Evolutionary conservation across 768 basidiomycete genomes (phyloP), one percentile per base, ranked within the genome.

Genomic region (Lactifluus rugatus): DNA sequence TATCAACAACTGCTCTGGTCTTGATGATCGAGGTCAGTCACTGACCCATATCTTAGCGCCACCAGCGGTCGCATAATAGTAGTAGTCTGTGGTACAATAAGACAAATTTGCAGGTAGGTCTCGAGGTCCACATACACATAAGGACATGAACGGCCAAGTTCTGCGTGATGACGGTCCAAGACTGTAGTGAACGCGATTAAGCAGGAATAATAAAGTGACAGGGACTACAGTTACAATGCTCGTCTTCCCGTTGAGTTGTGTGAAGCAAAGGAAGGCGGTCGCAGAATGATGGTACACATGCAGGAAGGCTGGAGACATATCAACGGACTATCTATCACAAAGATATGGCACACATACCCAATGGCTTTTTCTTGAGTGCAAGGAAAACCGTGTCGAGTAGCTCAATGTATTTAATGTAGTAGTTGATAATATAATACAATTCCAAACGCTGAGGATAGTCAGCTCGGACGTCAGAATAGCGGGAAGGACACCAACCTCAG

Each of bases 221-320:
- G 14, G 45, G 42, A 49, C 51, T 59, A 2, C 19, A 6, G 36
- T 54, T 36, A 94, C 93, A 52, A 98, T 85, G 66, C 88, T 93
- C 47, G 96, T 98, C 71, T 81, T 84, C 64, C 96, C 96, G 66
- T 96, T 87, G 64, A 99, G 78, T 74, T 99, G 95, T 54, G 85
- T 84, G 71, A 84, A 97, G 75, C 96, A 97, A 57, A 99, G 77
- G 61, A 97, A 73, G 59, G 95, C 95, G 58, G 96, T 98, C 17
- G 95, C 96, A 57, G 96, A 92, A 76, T 99, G 96, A 72, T 98
- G 96, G 78, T 96, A 98, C 62, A 99, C 95, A 72, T 98, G 96
- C 61, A 99, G 76, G 76, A 99, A 98, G 66, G 91, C 93, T 94
- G 42, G 44, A 52, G 51, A 62, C 5, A 19, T n/a, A 52, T 41